Evolutionary conservation across 148 eudicot genomes (phyloP).

Genomic region (Chenopodium suecicum): DNA sequence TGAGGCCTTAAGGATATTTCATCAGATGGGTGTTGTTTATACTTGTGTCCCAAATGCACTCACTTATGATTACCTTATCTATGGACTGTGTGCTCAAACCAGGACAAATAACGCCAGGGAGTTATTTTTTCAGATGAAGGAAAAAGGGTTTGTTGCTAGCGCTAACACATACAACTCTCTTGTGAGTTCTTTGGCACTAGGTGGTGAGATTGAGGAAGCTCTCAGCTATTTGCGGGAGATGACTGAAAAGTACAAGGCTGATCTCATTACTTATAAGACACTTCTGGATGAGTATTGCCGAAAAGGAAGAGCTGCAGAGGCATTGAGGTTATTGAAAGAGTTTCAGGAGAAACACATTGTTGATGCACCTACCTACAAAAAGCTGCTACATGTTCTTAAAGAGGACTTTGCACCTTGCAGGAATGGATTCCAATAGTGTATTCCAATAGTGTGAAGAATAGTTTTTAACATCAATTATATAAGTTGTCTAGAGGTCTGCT

Average conservation of each 20-base stretch:
- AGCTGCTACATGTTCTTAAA: constrained; percentile 46
- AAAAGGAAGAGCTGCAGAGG: constrained; percentile 44
- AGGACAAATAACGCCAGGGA: constrained; percentile 72
- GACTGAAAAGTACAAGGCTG: constrained; percentile 46
- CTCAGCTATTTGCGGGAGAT: constrained; percentile 67
- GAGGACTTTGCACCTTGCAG: constrained; percentile 26
- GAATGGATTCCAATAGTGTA: background rate
- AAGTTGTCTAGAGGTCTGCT: background rate
- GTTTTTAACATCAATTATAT: background rate
- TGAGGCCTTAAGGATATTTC: constrained; percentile 85
- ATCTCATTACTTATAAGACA: constrained; percentile 70
- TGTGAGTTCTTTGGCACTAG: constrained; percentile 69
- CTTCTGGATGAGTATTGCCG: constrained; percentile 62
- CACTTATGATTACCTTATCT: constrained; percentile 74
- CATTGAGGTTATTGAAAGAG: constrained; percentile 52
- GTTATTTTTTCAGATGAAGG: constrained; percentile 61
- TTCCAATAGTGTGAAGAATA: background rate
- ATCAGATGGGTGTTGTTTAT: constrained; percentile 80
- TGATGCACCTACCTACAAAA: constrained; percentile 42
- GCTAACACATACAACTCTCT: constrained; percentile 73
- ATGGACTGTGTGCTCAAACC: constrained; percentile 83
- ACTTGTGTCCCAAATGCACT: constrained; percentile 54
- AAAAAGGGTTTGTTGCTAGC: constrained; percentile 63
- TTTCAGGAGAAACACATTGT: constrained; percentile 49
- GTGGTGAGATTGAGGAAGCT: constrained; percentile 75